Percentiles rank a stretch among this genome's conserved stretches.
These are phyloP conservation scores for Microsporum audouinii DNA, from an alignment of 2,329 filamentous ascomycete genomes.

Conservation along the genomic window DNA sequence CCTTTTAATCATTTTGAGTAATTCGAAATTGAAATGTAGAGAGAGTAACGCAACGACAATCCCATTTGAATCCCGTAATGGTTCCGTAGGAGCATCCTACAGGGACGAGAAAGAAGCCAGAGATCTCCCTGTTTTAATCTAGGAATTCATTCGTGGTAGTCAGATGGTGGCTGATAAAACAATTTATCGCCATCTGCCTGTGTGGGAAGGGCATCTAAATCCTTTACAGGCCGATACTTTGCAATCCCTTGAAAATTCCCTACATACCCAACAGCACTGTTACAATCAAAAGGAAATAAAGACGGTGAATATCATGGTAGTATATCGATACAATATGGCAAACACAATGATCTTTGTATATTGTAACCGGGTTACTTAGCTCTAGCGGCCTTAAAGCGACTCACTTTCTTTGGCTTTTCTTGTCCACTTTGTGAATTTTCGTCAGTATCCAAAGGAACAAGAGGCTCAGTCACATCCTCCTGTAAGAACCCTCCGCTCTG, in stretches of 20 bases:
- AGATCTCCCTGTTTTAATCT: slow-evolving; percentile 14
- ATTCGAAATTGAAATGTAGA: slow-evolving; percentile 13
- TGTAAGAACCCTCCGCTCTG: slow-evolving; percentile 70
- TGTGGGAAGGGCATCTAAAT: not conserved
- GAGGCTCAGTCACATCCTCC: slow-evolving; percentile 52
- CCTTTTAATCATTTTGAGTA: not conserved
- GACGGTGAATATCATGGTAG: not conserved
- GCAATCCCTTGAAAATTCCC: not conserved
- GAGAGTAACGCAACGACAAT: slow-evolving; percentile 21
- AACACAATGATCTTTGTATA: not conserved
- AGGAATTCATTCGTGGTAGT: slow-evolving; percentile 9
- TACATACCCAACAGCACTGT: not conserved
- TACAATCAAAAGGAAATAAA: not conserved
- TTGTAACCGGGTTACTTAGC: slow-evolving; percentile 20
- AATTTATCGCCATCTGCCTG: not conserved
- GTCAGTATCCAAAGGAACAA: slow-evolving; percentile 50
- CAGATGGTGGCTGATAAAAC: not conserved
- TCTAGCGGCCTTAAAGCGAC: slow-evolving; percentile 39
- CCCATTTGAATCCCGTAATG: slow-evolving; percentile 8
- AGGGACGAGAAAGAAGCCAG: slow-evolving; percentile 13
- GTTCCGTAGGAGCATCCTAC: not conserved
- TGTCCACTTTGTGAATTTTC: slow-evolving; percentile 32
- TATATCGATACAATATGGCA: not conserved
- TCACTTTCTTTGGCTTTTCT: slow-evolving; percentile 27
- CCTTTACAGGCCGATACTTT: not conserved